Base-by-base conservation (phyloP, 352 stramenopile genomes). In the Chrysophaeum taylorii region DNA sequence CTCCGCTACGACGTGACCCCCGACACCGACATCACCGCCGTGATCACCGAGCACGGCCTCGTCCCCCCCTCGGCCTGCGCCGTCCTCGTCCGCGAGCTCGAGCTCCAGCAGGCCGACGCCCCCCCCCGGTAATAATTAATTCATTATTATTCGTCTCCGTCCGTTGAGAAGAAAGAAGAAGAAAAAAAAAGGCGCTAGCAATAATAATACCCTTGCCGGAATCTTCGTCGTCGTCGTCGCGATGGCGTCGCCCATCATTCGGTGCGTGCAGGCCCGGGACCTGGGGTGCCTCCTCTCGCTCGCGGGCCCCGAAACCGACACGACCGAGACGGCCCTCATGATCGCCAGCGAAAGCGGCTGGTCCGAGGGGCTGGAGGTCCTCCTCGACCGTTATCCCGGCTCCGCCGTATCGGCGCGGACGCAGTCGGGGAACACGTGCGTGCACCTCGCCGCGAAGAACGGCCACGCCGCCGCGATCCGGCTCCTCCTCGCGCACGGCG, bases 31-130 rank as follows among this genome's bases (percentile, higher is more conserved):
- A 90, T 98, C 54, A 96, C 86, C 63, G 92, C 95, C 69, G 91
- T 98, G 43, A 90, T 98, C 39, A 98, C 95, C 23, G 95, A 99
- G 79, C 84, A 97, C 31, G 94, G 94, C 31, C 95, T 98, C 79
- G 89, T 99, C 54, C 94, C 95, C n/a, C 90, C 94, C 0, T 96
- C 92, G 41, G 97, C 90, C 74, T 91, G 98, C 64, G 93, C 94
- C 25, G 94, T 97, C 39, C 86, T 99, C 62, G 80, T 99, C 64
- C 84, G 94, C 68, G 95, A 98, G 78, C 89, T 89, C 78, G 85
- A 85, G 77, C 78, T 72, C 54, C 60, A 80, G 50, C 62, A 78
- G n/a, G n/a, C n/a, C n/a, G n/a, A n/a, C n/a, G n/a, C n/a, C n/a
- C n/a, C n/a, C n/a, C n/a, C n/a, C n/a, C n/a, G n/a, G n/a, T n/a